These are phyloP conservation scores for Spathaspora hagerdaliae DNA, from an alignment of 805 yeast genomes.

Conservation along the genomic window DNA sequence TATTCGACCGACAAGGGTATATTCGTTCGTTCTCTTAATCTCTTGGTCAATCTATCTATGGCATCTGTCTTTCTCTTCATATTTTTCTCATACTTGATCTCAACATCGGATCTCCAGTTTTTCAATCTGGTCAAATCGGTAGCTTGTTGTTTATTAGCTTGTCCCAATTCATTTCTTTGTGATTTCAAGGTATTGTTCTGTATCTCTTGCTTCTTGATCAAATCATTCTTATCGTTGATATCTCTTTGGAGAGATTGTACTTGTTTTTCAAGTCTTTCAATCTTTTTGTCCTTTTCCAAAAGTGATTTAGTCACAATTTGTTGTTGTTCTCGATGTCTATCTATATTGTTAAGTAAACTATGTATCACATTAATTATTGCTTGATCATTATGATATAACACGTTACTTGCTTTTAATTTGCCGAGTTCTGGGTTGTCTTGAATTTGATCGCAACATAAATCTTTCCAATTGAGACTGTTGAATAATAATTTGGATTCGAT, in stretches of 20 bases:
- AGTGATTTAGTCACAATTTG: conserved; percentile 25
- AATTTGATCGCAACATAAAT: conserved; percentile 23
- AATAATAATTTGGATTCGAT: conserved; percentile 27
- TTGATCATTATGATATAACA: conserved; percentile 33
- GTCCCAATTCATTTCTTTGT: conserved; percentile 14
- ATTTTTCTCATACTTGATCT: conserved; percentile 32
- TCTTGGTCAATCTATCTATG: conserved; percentile 29
- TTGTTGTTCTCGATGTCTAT: conserved; percentile 28
- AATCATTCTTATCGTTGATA: conserved; percentile 6
- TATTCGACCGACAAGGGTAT: conserved; percentile 23
- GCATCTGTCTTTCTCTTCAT: conserved; percentile 28
- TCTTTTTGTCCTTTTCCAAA: conserved; percentile 24
- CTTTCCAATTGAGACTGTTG: conserved; percentile 31
- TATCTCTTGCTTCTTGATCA: conserved; percentile 13
- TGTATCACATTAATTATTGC: conserved; percentile 34
- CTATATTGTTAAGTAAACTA: conserved; percentile 27
- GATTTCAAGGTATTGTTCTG: conserved; percentile 15
- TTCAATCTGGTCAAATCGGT: conserved; percentile 27
- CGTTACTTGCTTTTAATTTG: conserved; percentile 22
- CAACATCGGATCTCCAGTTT: conserved; percentile 24
- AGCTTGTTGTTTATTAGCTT: conserved; percentile 21
- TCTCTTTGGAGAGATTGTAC: conserved; percentile 19
- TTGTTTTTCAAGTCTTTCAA: conserved; percentile 19
- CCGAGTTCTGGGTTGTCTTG: conserved; percentile 5
- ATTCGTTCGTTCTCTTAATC: conserved; percentile 27